phyloP scores from a whole-genome alignment of 768 basidiomycete genomes.

The Auricularia heimuer region DNA sequence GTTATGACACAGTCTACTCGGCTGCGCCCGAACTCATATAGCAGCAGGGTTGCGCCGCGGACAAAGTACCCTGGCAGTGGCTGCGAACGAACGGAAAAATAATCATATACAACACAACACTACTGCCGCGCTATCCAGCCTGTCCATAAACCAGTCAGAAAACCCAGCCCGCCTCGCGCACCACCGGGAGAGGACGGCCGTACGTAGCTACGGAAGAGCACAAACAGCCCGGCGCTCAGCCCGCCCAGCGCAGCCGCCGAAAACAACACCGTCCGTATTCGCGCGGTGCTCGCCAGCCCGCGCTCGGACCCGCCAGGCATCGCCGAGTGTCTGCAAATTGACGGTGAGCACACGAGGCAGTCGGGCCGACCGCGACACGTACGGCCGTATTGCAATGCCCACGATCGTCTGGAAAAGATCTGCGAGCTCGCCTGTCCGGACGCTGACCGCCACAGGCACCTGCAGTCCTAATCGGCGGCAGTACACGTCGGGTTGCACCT shows the following conservation, averaged over 20 bases:
- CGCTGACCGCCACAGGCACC: constrained; percentile 90
- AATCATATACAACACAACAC: not conserved
- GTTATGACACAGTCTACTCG: no score
- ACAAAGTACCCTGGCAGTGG: no score
- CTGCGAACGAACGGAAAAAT: not conserved
- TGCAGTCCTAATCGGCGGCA: constrained; percentile 82
- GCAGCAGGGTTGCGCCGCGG: no score
- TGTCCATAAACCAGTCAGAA: constrained; percentile 2
- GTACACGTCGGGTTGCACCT: constrained; percentile 97
- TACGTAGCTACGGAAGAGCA: constrained; percentile 59
- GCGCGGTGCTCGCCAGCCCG: constrained; percentile 56
- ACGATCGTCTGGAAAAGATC: constrained; percentile 85
- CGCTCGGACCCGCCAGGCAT: constrained; percentile 82
- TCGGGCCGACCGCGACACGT: constrained; percentile 19
- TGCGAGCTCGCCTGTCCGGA: constrained; percentile 73
- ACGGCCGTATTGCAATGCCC: constrained; percentile 81
- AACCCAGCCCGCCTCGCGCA: not conserved
- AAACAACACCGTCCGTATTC: constrained; percentile 62
- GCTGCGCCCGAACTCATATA: no score
- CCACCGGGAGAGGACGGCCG: constrained; percentile 29
- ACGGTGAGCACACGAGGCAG: constrained; percentile 5
- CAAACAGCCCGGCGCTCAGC: constrained; percentile 57
- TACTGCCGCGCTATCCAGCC: not conserved
- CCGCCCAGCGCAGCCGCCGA: constrained; percentile 67
- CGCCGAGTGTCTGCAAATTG: constrained; percentile 38